Percentiles rank a stretch among this genome's conserved stretches.
Evolutionary conservation across 169 alveolate genomes (phyloP).

Genomic region (Besnoitia besnoiti): DNA sequence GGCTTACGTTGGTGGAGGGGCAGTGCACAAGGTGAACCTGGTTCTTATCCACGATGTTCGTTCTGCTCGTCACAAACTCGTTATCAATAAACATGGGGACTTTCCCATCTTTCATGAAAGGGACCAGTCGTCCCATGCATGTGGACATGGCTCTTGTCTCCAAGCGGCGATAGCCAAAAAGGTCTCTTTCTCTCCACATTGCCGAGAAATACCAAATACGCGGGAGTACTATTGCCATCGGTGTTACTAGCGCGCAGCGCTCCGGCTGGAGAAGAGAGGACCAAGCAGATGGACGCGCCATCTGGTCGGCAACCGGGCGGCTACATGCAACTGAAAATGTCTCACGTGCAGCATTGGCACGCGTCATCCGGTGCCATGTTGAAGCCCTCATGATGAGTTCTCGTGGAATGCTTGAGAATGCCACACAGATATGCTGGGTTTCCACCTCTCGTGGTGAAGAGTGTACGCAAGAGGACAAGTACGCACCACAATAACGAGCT

Average conservation of each 20-base stretch:
- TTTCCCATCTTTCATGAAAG: constrained; percentile 44
- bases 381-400: neutral
- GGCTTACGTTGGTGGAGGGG: constrained; percentile 42
- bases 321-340: neutral
- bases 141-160: neutral
- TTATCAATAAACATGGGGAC: constrained; percentile 45
- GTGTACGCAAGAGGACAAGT: too few relatives aligned
- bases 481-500: too few relatives aligned
- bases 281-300: neutral
- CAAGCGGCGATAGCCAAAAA: neutral
- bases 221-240: neutral
- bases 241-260: neutral
- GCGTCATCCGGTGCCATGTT: neutral
- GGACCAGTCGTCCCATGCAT: neutral
- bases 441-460: too few relatives aligned
- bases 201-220: neutral
- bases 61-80: constrained; percentile 39
- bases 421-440: too few relatives aligned
- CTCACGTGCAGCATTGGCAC: neutral
- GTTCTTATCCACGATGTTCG: neutral
- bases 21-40: neutral
- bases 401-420: neutral
- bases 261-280: neutral
- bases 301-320: neutral
- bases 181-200: neutral